These are phyloP conservation scores for Kazachstania viticola DNA, from an alignment of 805 yeast genomes.

Conservation along the genomic window DNA sequence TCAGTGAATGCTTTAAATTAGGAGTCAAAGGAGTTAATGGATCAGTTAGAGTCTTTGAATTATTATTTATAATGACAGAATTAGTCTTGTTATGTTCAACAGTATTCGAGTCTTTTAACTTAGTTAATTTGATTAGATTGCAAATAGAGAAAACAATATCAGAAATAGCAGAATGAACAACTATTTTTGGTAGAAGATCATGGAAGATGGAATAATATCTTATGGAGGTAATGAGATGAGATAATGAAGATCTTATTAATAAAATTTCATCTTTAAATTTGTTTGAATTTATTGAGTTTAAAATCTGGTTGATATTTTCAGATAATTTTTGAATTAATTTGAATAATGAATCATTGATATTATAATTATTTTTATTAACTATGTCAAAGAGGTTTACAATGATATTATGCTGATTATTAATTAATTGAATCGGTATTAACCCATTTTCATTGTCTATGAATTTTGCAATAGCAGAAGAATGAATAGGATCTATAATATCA, in stretches of 20 bases:
- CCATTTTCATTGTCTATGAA: background rate
- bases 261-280: slow-evolving; percentile 32
- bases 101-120: slow-evolving; percentile 3
- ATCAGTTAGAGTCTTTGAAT: too few relatives aligned
- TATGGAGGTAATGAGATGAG: slow-evolving; percentile 65
- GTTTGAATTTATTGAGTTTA: slow-evolving; percentile 11
- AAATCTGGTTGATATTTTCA: slow-evolving; percentile 7
- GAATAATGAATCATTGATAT: too few relatives aligned
- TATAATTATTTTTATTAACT: too few relatives aligned
- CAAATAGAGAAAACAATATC: slow-evolving; percentile 59
- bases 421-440: background rate
- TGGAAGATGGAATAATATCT: slow-evolving; percentile 59
- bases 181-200: slow-evolving; percentile 52
- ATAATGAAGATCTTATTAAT: slow-evolving; percentile 45
- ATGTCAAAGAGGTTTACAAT: background rate
- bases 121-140: slow-evolving; percentile 36
- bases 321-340: slow-evolving; percentile 12
- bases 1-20: background rate
- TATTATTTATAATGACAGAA: background rate
- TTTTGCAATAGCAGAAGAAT: background rate
- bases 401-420: background rate
- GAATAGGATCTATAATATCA: background rate
- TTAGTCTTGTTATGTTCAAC: too few relatives aligned
- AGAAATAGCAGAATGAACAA: slow-evolving; percentile 62
- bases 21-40: too few relatives aligned